Evolutionary conservation across 2,329 filamentous ascomycete species (phyloP), one percentile per base, ranked within the genome.

Genomic region (Diplodia corticola): DNA sequence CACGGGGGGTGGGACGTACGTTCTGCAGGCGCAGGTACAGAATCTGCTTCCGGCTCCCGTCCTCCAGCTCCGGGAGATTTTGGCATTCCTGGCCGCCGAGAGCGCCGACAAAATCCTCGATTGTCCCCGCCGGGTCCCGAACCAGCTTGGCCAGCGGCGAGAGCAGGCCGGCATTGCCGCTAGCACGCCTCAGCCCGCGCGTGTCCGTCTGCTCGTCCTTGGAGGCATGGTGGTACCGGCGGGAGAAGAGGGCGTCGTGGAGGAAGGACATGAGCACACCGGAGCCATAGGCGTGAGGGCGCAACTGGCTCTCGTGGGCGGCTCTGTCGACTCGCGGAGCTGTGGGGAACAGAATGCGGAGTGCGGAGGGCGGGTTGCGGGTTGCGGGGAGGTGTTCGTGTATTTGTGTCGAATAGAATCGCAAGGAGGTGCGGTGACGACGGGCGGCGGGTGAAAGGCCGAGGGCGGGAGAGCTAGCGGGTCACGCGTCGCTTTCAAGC

Each of bases 21-120:
- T 87, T 86, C 69, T 87, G 86, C 83, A 93, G 84, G 69, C 85
- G 85, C 68, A 88, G 75, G 68, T 86, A 84, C 49, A 93, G 76
- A 10, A 89, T 82, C 73, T 89, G 85, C 75, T 85, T 88, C 67
- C 83, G 73, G 55, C 70, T 71, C 35, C 69, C 69, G 79, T 79
- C 68, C 13, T 65, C 67, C 15, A 20, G 46, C 10, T 63, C 20
- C n/a, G 26, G 46, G 12, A 20, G 20, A 28, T 26, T 50, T 9
- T 68, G 13, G 12, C 22, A 17, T 9, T 55, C 30, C 15, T 28
- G 61, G 50, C 88, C 80, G 37, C 84, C 79, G 55, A 79, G 67
- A 30, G 33, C 65, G 24, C 66, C 70, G n/a, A 73, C 70, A 40
- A 69, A 69, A 64, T 65, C 66, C 26, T 69, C 69, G 20, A 75